Conservation (phyloP, 805 yeast genomes). For the Kregervanrija delftensis region DNA sequence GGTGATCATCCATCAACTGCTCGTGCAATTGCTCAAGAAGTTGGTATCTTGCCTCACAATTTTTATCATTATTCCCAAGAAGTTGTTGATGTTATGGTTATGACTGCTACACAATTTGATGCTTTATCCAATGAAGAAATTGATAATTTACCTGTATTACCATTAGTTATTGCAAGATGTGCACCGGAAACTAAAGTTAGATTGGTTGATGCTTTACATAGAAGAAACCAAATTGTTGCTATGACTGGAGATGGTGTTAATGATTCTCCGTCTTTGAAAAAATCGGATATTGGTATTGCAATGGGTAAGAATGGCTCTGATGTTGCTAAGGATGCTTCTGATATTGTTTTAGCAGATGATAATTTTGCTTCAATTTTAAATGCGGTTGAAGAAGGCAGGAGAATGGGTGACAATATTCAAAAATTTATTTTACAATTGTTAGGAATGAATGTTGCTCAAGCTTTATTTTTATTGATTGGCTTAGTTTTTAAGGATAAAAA, state of each 20-base stretch:
- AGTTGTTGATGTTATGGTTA: conserved; percentile 58
- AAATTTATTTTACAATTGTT: conserved; percentile 69
- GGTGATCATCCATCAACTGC: conserved; percentile 82
- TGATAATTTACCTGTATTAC: conserved; percentile 58
- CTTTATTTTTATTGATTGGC: conserved; percentile 61
- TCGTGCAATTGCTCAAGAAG: conserved; percentile 72
- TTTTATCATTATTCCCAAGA: conserved; percentile 47
- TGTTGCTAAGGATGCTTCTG: conserved; percentile 81
- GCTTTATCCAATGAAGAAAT: conserved; percentile 51
- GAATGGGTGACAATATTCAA: conserved; percentile 74
- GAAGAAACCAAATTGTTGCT: conserved; percentile 57
- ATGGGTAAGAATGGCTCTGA: conserved; percentile 80
- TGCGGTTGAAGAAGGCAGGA: conserved; percentile 74
- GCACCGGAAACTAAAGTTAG: conserved; percentile 79
- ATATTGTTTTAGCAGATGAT: conserved; percentile 69
- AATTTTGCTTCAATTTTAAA: conserved; percentile 73
- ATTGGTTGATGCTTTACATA: conserved; percentile 72
- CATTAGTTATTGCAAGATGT: conserved; percentile 75
- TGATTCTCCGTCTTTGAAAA: conserved; percentile 71
- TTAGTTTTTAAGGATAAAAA: conserved; percentile 59
- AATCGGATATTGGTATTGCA: conserved; percentile 77
- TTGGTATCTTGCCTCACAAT: conserved; percentile 65
- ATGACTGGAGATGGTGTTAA: conserved; percentile 86
- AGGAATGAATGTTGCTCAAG: conserved; percentile 70
- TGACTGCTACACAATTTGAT: conserved; percentile 73